phyloP scores from a whole-genome alignment of 1,284 basidiomycete genomes.

The Fomitopsis schrenkii region DNA sequence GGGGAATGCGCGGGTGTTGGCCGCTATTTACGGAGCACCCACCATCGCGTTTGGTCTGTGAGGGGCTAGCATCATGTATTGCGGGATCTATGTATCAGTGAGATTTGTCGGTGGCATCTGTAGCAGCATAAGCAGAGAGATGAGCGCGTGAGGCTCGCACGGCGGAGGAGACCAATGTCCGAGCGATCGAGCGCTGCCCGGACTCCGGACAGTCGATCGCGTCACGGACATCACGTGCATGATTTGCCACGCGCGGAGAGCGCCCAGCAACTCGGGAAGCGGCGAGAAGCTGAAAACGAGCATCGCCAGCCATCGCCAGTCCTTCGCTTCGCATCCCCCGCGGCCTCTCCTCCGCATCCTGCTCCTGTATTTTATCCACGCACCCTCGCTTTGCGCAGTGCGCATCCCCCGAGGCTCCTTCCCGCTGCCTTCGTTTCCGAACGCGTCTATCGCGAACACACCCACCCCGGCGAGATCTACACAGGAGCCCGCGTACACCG shows the following conservation, averaged over 20 bases:
- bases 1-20: slow-evolving; percentile 44
- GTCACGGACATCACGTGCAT: neutral
- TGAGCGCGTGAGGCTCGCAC: neutral
- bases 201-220: neutral
- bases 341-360: neutral
- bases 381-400: slow-evolving; percentile 18
- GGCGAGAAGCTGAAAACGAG: neutral
- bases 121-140: neutral
- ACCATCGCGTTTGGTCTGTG: slow-evolving; percentile 61
- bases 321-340: neutral
- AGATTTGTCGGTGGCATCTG: neutral
- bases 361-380: slow-evolving; percentile 15
- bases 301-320: neutral
- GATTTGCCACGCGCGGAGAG: neutral
- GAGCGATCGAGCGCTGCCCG: neutral
- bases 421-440: neutral
- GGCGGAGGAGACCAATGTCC: neutral
- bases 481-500: slow-evolving; percentile 10
- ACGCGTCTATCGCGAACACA: neutral
- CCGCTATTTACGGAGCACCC: slow-evolving; percentile 51
- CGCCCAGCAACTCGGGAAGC: neutral
- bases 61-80: neutral
- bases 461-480: slow-evolving; percentile 2
- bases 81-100: neutral
- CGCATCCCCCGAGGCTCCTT: slow-evolving; percentile 8